phyloP scores from a whole-genome alignment of 1,284 basidiomycete genomes.

The Malassezia vespertilionis region DNA sequence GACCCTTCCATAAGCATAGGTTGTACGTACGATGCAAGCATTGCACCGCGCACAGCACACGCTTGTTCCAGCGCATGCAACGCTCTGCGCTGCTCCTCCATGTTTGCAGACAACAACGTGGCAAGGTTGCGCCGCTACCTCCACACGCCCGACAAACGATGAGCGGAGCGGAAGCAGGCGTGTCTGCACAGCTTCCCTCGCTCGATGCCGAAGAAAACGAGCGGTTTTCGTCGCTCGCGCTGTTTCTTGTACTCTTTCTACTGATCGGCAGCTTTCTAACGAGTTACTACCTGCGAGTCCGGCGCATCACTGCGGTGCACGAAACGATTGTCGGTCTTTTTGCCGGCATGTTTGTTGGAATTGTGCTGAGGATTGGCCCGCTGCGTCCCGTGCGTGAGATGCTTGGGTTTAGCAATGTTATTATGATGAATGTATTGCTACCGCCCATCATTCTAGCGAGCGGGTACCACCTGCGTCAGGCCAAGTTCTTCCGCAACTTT shows the following conservation, averaged over 20 bases:
- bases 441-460: slow-evolving; percentile 97
- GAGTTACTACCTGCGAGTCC: slow-evolving; percentile 94
- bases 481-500: slow-evolving; percentile 76
- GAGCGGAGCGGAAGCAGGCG: not conserved
- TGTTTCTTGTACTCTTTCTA: slow-evolving; percentile 68
- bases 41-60: slow-evolving; percentile 2
- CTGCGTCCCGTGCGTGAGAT: slow-evolving; percentile 91
- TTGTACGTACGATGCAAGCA: slow-evolving; percentile 10
- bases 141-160: not conserved
- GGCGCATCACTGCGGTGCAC: slow-evolving; percentile 85
- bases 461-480: slow-evolving; percentile 95
- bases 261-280: slow-evolving; percentile 90
- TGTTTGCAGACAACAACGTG: not conserved
- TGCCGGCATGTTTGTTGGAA: slow-evolving; percentile 89
- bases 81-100: not conserved
- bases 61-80: slow-evolving; percentile 11
- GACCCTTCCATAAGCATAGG: not conserved
- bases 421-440: slow-evolving; percentile 93
- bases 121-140: too few species aligned
- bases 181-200: not conserved
- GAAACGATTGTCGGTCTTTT: slow-evolving; percentile 93
- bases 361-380: slow-evolving; percentile 77
- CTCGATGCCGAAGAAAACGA: slow-evolving; percentile 42
- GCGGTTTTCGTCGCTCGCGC: slow-evolving; percentile 41
- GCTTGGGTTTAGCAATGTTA: slow-evolving; percentile 91